phyloP scores from a whole-genome alignment of 345 rosid genomes.

The Limnanthes douglasii region DNA sequence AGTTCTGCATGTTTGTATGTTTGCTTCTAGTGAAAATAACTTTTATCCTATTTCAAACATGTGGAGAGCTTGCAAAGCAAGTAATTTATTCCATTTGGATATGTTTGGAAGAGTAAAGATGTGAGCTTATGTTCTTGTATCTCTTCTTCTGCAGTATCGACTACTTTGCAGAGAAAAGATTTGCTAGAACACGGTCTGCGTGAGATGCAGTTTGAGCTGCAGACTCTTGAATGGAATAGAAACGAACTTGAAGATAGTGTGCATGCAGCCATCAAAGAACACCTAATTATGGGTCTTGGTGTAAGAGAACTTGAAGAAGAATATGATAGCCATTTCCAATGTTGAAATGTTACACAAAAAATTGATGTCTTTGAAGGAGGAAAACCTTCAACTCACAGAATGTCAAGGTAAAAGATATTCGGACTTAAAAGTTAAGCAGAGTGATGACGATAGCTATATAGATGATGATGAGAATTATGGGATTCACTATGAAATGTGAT shows the following conservation, averaged over 20 bases:
- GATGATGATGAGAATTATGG: slow-evolving; percentile 10
- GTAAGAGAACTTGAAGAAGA: slow-evolving; percentile 59
- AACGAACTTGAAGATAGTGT: slow-evolving; percentile 41
- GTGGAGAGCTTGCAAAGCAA: slow-evolving; percentile 33
- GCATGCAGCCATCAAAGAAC: slow-evolving; percentile 30
- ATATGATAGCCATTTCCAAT: slow-evolving; percentile 34
- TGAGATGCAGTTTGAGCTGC: slow-evolving; percentile 38
- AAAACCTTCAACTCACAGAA: slow-evolving; percentile 38
- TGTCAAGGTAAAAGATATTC: slow-evolving; percentile 15
- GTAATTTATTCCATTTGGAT: slow-evolving; percentile 30
- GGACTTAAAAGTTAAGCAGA: slow-evolving; percentile 20
- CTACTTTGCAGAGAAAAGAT: slow-evolving; percentile 42
- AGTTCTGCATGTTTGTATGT: slow-evolving; percentile 20
- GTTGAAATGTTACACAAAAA: slow-evolving; percentile 39
- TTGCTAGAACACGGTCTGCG: slow-evolving; percentile 45
- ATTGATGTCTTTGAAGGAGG: slow-evolving; percentile 35
- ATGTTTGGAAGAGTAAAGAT: slow-evolving; percentile 23
- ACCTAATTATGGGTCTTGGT: slow-evolving; percentile 32
- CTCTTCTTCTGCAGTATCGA: slow-evolving; percentile 39
- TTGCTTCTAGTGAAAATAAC: slow-evolving; percentile 23
- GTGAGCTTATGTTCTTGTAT: slow-evolving; percentile 23
- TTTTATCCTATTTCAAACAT: slow-evolving; percentile 25
- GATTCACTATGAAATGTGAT: slow-evolving; percentile 3
- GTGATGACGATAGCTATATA: no score
- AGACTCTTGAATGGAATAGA: slow-evolving; percentile 34